phyloP scores from a whole-genome alignment of 2,329 filamentous ascomycete genomes.

The Paramyrothecium sp. region DNA sequence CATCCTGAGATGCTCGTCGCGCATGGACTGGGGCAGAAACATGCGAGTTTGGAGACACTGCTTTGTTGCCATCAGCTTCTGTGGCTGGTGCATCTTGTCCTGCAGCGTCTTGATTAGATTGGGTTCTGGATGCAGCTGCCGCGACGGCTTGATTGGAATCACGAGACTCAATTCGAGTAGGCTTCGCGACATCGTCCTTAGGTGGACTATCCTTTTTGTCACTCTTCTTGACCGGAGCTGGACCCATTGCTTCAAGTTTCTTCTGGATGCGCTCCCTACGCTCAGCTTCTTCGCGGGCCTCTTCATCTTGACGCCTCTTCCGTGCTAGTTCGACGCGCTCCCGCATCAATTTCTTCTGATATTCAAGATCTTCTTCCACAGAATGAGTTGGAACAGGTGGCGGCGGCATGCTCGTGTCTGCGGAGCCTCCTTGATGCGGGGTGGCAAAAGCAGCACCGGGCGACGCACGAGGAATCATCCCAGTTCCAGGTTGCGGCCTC shows the following conservation, averaged over 20 bases:
- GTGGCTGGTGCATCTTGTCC: conserved; percentile 14
- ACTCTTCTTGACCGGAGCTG: conserved; percentile 59
- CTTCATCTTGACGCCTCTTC: conserved; percentile 66
- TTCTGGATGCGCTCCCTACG: conserved; percentile 68
- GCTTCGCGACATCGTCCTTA: conserved; percentile 37
- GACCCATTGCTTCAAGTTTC: conserved; percentile 70
- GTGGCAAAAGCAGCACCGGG: conserved; percentile 40
- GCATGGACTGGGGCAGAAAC: conserved; percentile 10
- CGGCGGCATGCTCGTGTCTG: conserved; percentile 27
- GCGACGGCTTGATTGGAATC: conserved; percentile 12
- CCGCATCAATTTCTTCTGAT: conserved; percentile 70
- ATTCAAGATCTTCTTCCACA: conserved; percentile 56
- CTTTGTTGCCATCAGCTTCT: conserved; percentile 12
- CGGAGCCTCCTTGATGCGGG: conserved; percentile 28
- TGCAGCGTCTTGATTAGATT: conserved; percentile 3
- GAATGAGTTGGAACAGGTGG: conserved; percentile 26
- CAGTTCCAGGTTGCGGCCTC: conserved; percentile 20
- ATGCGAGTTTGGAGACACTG: conserved; percentile 12
- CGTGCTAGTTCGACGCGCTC: conserved; percentile 69
- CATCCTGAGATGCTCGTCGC: conserved; percentile 29
- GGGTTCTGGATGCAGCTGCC: conserved; percentile 8
- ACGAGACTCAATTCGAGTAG: conserved; percentile 33
- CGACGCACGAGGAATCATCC: conserved; percentile 35
- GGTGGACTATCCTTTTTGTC: conserved; percentile 47
- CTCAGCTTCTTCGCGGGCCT: conserved; percentile 70